Base-by-base conservation (phyloP, 73 alveolate species). In the Tetrahymena elliotti region DNA sequence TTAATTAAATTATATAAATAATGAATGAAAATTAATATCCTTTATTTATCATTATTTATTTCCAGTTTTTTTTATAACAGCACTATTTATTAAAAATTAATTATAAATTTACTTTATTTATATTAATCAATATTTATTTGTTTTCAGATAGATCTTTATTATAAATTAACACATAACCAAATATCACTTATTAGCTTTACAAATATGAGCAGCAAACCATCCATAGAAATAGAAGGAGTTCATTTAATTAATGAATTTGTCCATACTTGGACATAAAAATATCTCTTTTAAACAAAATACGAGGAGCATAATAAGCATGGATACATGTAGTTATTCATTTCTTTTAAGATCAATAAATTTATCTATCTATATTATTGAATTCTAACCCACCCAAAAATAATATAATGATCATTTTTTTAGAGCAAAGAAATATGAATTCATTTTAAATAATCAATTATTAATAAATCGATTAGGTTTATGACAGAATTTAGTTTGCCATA, bases 401-500 rank as follows among this genome's bases (percentile, higher is more conserved):
- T n/a, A n/a, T n/a, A n/a, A n/a, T n/a, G n/a, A n/a, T n/a, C n/a
- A n/a, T n/a, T n/a, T n/a, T n/a, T n/a, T n/a, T n/a, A n/a, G n/a
- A n/a, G n/a, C n/a, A n/a, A n/a, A n/a, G n/a, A n/a, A n/a, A n/a
- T n/a, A n/a, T n/a, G n/a, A 24, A 22, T 20, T 3, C 20, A 33
- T 31, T 6, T 20, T 38, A 27, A 16, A 31, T 37, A 47, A 36
- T 38, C 12, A 83, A 36, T n/a, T n/a, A n/a, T 20, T 38, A 27
- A 16, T 16, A 18, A 47, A 36, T 38, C 12, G 39, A 36, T 10
- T 53, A 96, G 97, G 53, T 96, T 94, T 31, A 82, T 96, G 84
- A 93, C 97, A 83, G 99, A 97, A 52, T 97, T 97, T 95, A 93
- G 97, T 41, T 96, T 93, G 88, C 98, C 99, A 22, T 92, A 97